A percentile compares a stretch with the other conserved stretches of the same genome.
These are phyloP conservation scores for Hawksworthiomyces lignivorus DNA, from an alignment of 2,329 filamentous ascomycete genomes.

Conservation along the genomic window DNA sequence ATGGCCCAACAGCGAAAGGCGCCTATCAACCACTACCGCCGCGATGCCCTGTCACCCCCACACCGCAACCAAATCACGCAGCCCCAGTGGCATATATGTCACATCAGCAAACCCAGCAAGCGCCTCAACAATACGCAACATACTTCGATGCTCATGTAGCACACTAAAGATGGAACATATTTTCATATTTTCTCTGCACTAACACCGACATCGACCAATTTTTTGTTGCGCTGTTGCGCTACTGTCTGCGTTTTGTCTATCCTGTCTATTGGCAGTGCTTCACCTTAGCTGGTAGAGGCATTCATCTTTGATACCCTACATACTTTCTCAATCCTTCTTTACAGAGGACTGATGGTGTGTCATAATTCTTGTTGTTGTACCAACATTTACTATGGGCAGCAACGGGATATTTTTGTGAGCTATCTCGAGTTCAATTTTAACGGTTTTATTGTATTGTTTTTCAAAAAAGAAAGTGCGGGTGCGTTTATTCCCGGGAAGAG, in stretches of 20 bases:
- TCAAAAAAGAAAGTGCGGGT: conserved; percentile 9
- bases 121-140: conserved; percentile 36
- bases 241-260: neutral
- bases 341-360: conserved; percentile 11
- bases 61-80: conserved; percentile 42
- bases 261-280: conserved; percentile 1
- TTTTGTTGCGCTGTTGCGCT: neutral
- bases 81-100: conserved; percentile 17
- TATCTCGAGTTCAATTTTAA: conserved; percentile 11
- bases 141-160: conserved; percentile 27
- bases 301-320: conserved; percentile 13
- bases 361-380: conserved; percentile 15
- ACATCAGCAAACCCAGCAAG: conserved; percentile 28
- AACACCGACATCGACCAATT: too few species aligned
- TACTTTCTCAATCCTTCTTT: conserved; percentile 13
- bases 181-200: neutral
- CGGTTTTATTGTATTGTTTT: conserved; percentile 2
- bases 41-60: conserved; percentile 56
- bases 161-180: conserved; percentile 1
- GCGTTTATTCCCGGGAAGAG: conserved; percentile 27
- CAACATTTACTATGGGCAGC: conserved; percentile 8
- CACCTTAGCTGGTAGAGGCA: conserved; percentile 10
- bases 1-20: conserved; percentile 37
- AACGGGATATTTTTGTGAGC: conserved; percentile 7
- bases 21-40: conserved; percentile 37